Conservation (phyloP, 306 rosid genomes). For the Nissolia schottii region DNA sequence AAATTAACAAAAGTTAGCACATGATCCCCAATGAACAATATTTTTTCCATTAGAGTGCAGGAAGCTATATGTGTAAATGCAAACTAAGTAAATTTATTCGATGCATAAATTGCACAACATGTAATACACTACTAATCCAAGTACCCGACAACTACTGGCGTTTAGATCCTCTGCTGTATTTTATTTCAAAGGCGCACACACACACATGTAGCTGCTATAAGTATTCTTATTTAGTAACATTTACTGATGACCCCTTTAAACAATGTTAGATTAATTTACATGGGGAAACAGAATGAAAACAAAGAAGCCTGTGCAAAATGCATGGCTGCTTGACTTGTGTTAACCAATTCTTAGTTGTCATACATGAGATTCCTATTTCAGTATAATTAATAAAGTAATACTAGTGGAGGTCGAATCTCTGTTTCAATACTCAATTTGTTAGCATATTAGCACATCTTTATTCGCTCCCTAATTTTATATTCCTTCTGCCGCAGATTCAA, state of each 20-base stretch:
- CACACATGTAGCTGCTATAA: background rate
- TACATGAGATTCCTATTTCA: background rate
- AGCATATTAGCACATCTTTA: background rate
- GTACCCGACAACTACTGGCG: background rate
- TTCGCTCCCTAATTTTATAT: background rate
- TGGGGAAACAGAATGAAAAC: background rate
- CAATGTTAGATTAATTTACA: background rate
- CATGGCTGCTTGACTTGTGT: background rate
- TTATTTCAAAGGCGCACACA: background rate
- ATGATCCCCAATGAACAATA: background rate
- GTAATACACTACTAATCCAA: background rate
- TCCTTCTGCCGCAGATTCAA: background rate
- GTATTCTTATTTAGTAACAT: background rate
- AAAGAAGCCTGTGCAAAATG: background rate
- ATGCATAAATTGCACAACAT: background rate
- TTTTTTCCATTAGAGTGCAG: background rate
- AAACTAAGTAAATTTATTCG: background rate
- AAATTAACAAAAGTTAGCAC: slow-evolving; percentile 12
- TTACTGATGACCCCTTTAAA: background rate
- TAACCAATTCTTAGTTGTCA: slow-evolving; percentile 4
- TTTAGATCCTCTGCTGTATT: background rate
- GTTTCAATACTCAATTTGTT: background rate
- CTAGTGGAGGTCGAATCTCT: background rate
- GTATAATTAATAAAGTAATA: background rate
- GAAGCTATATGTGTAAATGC: background rate